phyloP scores from a whole-genome alignment of 345 rosid genomes.

The Atalantia buxifolia region DNA sequence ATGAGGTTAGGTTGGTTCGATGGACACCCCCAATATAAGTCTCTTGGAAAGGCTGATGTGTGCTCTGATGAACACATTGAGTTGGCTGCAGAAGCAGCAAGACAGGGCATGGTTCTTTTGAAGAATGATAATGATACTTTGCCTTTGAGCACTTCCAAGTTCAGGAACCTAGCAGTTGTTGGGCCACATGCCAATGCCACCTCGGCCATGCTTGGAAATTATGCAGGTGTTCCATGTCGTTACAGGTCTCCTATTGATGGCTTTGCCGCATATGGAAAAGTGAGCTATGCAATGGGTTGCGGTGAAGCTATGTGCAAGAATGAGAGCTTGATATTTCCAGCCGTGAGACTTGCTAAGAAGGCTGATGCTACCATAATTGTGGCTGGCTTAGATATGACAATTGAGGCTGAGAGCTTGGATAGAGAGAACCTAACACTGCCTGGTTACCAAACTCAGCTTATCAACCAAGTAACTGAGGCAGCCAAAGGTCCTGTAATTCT shows the following conservation, averaged over 20 bases:
- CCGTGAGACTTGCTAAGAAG: slow-evolving; percentile 26
- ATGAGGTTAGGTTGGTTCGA: slow-evolving; percentile 71
- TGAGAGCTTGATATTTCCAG: slow-evolving; percentile 29
- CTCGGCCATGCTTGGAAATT: slow-evolving; percentile 50
- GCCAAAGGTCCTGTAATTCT: slow-evolving; percentile 56
- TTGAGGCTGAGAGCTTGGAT: slow-evolving; percentile 59
- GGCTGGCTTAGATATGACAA: slow-evolving; percentile 39
- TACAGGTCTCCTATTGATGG: slow-evolving; percentile 46
- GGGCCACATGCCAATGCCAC: slow-evolving; percentile 65
- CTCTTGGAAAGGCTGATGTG: slow-evolving; percentile 34
- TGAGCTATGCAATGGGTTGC: slow-evolving; percentile 41
- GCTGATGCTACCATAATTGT: slow-evolving; percentile 52
- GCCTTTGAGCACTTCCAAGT: slow-evolving; percentile 20
- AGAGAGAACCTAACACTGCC: slow-evolving; percentile 49
- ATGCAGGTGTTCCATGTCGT: slow-evolving; percentile 59
- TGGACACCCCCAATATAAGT: slow-evolving; percentile 34
- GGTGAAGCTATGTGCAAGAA: slow-evolving; percentile 39
- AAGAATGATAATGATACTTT: slow-evolving; percentile 36
- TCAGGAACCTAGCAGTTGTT: slow-evolving; percentile 35
- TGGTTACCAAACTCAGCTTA: slow-evolving; percentile 46
- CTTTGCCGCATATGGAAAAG: slow-evolving; percentile 24
- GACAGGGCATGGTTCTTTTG: slow-evolving; percentile 53
- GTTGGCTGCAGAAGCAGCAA: slow-evolving; percentile 54
- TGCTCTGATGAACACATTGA: slow-evolving; percentile 33
- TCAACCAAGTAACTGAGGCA: slow-evolving; percentile 37